A percentile compares a stretch with the other conserved stretches of the same genome.
phyloP scores from a whole-genome alignment of 805 yeast species.

The Metschnikowia similis region DNA sequence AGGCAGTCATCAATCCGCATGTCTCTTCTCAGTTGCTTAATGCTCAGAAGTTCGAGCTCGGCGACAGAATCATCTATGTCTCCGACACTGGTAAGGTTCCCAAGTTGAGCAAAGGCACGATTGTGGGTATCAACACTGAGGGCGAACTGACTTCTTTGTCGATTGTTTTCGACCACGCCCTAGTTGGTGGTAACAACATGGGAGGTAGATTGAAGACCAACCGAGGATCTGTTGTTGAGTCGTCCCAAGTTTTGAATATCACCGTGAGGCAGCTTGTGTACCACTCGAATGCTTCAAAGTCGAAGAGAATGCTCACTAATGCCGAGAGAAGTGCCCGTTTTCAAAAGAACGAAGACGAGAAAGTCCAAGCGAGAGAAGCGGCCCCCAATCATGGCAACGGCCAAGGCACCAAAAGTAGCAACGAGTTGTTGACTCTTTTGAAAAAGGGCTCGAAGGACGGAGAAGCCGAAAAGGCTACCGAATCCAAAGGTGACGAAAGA shows the following conservation, averaged over 20 bases:
- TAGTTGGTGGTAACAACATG: slow-evolving; percentile 77
- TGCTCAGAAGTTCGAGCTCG: slow-evolving; percentile 73
- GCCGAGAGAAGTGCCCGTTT: slow-evolving; percentile 15
- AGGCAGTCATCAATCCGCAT: slow-evolving; percentile 74
- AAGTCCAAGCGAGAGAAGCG: slow-evolving; percentile 3
- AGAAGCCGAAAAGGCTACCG: slow-evolving; percentile 1
- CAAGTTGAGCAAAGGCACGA: slow-evolving; percentile 82
- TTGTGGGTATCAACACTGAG: slow-evolving; percentile 56
- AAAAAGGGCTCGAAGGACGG: slow-evolving; percentile 20
- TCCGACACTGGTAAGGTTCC: slow-evolving; percentile 89
- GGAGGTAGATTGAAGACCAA: slow-evolving; percentile 72
- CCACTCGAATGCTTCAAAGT: slow-evolving; percentile 62
- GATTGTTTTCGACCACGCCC: slow-evolving; percentile 77
- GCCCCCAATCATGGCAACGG: slow-evolving; percentile 9
- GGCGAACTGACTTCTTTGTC: slow-evolving; percentile 66
- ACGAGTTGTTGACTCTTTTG: slow-evolving; percentile 30
- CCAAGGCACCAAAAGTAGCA: slow-evolving; percentile 24
- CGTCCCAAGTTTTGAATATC: slow-evolving; percentile 75
- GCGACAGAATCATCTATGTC: slow-evolving; percentile 85
- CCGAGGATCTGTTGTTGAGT: slow-evolving; percentile 81
- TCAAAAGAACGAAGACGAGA: slow-evolving; percentile 9
- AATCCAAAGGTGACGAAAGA: not conserved
- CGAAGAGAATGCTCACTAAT: slow-evolving; percentile 25
- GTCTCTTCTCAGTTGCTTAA: slow-evolving; percentile 68
- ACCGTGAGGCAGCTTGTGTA: slow-evolving; percentile 70